phyloP scores from a whole-genome alignment of 2,329 filamentous ascomycete species.

The Penicillium sp. region DNA sequence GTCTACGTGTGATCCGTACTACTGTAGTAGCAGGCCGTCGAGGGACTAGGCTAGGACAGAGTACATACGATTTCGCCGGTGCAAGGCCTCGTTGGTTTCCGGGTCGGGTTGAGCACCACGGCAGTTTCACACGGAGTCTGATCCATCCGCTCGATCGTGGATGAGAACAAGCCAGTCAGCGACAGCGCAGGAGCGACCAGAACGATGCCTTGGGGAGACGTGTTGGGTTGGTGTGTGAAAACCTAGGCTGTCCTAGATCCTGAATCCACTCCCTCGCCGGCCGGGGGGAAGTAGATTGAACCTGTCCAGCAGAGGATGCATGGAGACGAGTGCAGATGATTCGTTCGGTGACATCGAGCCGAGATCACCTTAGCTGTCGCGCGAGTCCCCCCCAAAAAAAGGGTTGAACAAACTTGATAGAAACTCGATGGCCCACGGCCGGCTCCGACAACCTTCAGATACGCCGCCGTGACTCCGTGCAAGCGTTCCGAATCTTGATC shows the following conservation, averaged over 20 bases:
- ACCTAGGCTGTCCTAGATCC: neutral
- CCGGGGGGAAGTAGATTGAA: too few relatives aligned
- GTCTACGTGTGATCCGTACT: too few relatives aligned
- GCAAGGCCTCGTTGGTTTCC: too few relatives aligned
- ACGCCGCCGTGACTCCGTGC: neutral
- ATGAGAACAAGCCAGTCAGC: too few relatives aligned
- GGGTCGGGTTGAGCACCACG: too few relatives aligned
- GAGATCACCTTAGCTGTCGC: slow-evolving; percentile 15
- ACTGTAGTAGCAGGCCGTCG: slow-evolving; percentile 1
- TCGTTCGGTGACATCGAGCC: slow-evolving; percentile 13
- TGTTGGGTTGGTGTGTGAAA: too few relatives aligned
- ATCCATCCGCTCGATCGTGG: too few relatives aligned
- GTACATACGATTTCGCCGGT: too few relatives aligned
- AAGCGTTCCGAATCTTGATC: neutral
- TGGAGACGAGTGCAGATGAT: neutral
- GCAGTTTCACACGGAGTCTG: too few relatives aligned
- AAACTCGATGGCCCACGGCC: slow-evolving; percentile 8
- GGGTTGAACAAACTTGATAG: too few relatives aligned
- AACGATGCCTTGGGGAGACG: too few relatives aligned
- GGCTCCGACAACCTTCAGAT: slow-evolving; percentile 14
- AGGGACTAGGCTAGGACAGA: neutral
- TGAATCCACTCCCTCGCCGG: neutral
- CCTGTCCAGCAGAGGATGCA: slow-evolving; percentile 1
- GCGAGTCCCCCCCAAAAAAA: neutral
- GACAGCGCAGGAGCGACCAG: too few relatives aligned